Evolutionary conservation across 371 early-diverging fungal genomes (phyloP).

Genomic region (Mortierella sp.): DNA sequence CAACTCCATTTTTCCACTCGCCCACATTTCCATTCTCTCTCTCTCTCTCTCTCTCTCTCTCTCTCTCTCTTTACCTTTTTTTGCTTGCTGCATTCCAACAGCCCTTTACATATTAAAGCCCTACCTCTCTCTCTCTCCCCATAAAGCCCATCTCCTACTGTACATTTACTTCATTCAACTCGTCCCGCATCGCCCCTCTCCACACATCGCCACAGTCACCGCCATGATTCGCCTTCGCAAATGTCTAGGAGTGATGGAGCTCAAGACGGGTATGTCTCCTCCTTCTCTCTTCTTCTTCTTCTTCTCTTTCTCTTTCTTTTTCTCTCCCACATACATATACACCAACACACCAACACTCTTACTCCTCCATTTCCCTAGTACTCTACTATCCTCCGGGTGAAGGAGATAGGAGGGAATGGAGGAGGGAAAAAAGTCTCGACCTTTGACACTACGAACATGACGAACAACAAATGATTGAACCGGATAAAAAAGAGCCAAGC

Average conservation of each 20-base stretch:
- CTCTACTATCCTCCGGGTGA: no score
- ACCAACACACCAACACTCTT: no score
- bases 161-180: neutral
- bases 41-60: neutral
- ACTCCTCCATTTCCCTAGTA: no score
- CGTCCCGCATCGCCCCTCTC: neutral
- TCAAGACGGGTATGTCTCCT: slow-evolving; percentile 47
- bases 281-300: neutral
- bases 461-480: no score
- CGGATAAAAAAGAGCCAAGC: no score
- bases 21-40: neutral
- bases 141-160: neutral
- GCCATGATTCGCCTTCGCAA: slow-evolving; percentile 48
- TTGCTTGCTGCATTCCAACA: neutral
- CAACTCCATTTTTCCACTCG: neutral
- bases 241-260: slow-evolving; percentile 46
- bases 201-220: neutral
- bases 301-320: neutral
- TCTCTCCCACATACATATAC: neutral
- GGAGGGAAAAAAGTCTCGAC: no score
- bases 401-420: no score
- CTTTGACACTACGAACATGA: no score
- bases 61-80: neutral
- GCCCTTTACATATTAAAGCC: neutral
- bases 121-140: neutral